Evolutionary conservation across 345 rosid species (phyloP).

Genomic region (Acer negundo): DNA sequence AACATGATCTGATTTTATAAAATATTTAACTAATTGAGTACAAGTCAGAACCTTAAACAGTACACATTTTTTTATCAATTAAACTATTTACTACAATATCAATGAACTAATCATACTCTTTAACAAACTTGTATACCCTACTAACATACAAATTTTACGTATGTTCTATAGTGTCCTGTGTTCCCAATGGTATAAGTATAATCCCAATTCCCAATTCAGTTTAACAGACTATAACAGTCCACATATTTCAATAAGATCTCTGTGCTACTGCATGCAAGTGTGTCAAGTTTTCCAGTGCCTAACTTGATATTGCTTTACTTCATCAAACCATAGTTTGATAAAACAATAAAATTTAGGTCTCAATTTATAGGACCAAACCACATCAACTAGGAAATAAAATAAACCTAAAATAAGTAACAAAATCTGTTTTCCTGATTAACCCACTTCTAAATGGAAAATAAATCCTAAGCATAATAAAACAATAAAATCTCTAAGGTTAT

Average conservation of each 20-base stretch:
- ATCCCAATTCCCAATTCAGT: constrained; percentile 5
- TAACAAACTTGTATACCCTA: not conserved
- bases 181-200: not conserved
- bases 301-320: not conserved
- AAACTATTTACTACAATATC: not conserved
- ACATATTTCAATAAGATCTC: not conserved
- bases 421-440: not conserved
- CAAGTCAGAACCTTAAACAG: not conserved
- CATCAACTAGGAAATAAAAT: not conserved
- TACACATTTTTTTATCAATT: not conserved
- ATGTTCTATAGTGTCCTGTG: not conserved
- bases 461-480: not conserved
- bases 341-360: not conserved
- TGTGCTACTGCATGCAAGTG: not conserved
- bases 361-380: not conserved
- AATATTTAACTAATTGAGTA: not conserved
- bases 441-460: not conserved
- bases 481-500: not conserved
- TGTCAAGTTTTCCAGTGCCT: not conserved
- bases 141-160: not conserved
- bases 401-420: not conserved
- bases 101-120: not conserved
- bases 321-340: not conserved
- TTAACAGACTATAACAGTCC: not conserved
- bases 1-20: not conserved